phyloP scores from a whole-genome alignment of 140 eudicot genomes.

The Cichorium intybus region DNA sequence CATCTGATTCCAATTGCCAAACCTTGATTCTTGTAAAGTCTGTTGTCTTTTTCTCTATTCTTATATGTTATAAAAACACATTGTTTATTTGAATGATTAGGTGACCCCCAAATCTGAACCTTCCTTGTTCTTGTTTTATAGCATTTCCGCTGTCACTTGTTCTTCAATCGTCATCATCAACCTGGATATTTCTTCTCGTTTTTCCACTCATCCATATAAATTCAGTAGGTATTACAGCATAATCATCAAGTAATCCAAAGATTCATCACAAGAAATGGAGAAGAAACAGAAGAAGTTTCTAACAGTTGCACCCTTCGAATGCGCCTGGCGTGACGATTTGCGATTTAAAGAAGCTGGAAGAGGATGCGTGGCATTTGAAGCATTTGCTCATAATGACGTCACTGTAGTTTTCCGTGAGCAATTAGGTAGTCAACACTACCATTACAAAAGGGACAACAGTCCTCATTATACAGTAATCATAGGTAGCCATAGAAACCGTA shows the following conservation, averaged over 20 bases:
- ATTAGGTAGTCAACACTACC: conserved; percentile 93
- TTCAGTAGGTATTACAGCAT: conserved; percentile 21
- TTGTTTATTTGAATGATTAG: conserved; percentile 28
- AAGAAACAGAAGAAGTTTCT: conserved; percentile 69
- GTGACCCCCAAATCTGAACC: conserved; percentile 16
- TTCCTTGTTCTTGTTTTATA: conserved; percentile 18
- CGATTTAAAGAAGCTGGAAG: conserved; percentile 93
- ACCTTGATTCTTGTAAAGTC: conserved; percentile 4
- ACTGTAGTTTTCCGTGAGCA: conserved; percentile 91
- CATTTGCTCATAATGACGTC: conserved; percentile 94
- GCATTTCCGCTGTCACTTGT: neutral
- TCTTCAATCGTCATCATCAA: conserved; percentile 11
- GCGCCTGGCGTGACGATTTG: conserved; percentile 90
- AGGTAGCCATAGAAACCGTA: conserved; percentile 87
- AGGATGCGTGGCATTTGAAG: conserved; percentile 98
- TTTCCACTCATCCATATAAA: conserved; percentile 4
- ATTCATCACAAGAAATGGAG: conserved; percentile 42
- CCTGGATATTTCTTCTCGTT: conserved; percentile 5
- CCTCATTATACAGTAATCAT: conserved; percentile 93
- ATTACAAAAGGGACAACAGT: conserved; percentile 85
- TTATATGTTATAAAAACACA: conserved; percentile 7
- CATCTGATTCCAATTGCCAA: conserved; percentile 19
- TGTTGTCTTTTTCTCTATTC: conserved; percentile 20
- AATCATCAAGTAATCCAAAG: conserved; percentile 25
- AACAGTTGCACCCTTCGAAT: conserved; percentile 94